These are phyloP conservation scores for Ilyonectria robusta DNA, from an alignment of 2,329 filamentous ascomycete species.

Conservation along the genomic window DNA sequence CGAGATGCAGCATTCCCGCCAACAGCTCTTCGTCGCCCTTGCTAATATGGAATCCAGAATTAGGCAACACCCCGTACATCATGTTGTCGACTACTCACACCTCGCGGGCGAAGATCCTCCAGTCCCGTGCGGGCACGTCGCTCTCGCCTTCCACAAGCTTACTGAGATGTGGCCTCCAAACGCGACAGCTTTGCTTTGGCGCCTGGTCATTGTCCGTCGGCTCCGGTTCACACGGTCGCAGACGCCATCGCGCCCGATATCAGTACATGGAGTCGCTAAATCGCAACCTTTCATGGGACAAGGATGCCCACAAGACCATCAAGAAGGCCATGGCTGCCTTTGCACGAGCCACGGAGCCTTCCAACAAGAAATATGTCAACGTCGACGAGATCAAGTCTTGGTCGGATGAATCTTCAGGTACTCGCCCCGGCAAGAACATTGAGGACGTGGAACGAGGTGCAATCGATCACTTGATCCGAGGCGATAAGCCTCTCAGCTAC, in stretches of 20 bases:
- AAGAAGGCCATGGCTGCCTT: slow-evolving; percentile 58
- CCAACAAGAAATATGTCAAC: slow-evolving; percentile 53
- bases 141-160: slow-evolving; percentile 31
- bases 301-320: slow-evolving; percentile 54
- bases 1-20: not conserved
- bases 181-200: slow-evolving; percentile 64
- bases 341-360: slow-evolving; percentile 55
- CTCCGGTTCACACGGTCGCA: slow-evolving; percentile 55
- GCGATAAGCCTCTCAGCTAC: slow-evolving; percentile 39
- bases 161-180: slow-evolving; percentile 40
- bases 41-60: not conserved
- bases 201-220: slow-evolving; percentile 62
- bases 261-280: slow-evolving; percentile 62
- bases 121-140: slow-evolving; percentile 30
- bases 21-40: not conserved
- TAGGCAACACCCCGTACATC: slow-evolving; percentile 32
- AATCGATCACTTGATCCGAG: slow-evolving; percentile 60
- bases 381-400: slow-evolving; percentile 53
- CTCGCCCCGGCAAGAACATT: slow-evolving; percentile 58
- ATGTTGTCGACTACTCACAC: slow-evolving; percentile 47
- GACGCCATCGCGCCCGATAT: slow-evolving; percentile 60
- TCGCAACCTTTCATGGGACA: slow-evolving; percentile 63
- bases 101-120: slow-evolving; percentile 48
- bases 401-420: slow-evolving; percentile 55
- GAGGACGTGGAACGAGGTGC: slow-evolving; percentile 62